Evolutionary conservation across 768 basidiomycete genomes (phyloP), one percentile per base, ranked within the genome.

Genomic region (Pisolithus albus): DNA sequence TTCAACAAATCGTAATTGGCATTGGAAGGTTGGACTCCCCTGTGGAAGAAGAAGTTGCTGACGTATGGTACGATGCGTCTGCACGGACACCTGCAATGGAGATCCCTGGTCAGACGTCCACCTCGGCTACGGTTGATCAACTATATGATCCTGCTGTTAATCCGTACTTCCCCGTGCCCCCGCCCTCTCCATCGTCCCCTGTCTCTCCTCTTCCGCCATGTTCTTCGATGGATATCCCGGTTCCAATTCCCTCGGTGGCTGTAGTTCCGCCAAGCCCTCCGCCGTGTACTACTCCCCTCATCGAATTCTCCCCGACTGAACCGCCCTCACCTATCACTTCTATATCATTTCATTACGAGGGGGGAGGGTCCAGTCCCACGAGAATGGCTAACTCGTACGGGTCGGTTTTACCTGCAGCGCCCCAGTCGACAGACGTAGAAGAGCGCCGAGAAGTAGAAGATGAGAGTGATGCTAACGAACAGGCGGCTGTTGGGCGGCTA

Each of bases 1-100:
- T 95, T 7, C 78, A 87, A 50, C 89, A 91, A 34, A 84, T 97
- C 55, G 84, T 95, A 50, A 84, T 96, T 48, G 93, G 92, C 28
- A 88, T 97, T 75, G 90, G 90, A 8, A 75, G 83, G 19, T 74
- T 97, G 26, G 83, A 83, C 42, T 64, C 59, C 15, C 55, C 64
- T 7, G 40, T 40, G 55, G 56, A 67, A 54, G 60, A 64, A 4
- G 78, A 77, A 57, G 69, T 74, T 21, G 23, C 56, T 45, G 59
- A 72, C 59, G 54, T 70, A 32, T 68, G 63, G 56, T 61, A 68
- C 24, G 63, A 69, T 48, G 63, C 67, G 9, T 36, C 60, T 11
- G 62, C 65, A 18, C 66, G 64, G 19, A 67, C 66, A 1, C 66
- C 67, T 32, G 68, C 66, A 0, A 50, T 57, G 34, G 66, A 69